These are phyloP conservation scores for Diplodia intermedia DNA, from an alignment of 2,329 filamentous ascomycete species.

Conservation along the genomic window DNA sequence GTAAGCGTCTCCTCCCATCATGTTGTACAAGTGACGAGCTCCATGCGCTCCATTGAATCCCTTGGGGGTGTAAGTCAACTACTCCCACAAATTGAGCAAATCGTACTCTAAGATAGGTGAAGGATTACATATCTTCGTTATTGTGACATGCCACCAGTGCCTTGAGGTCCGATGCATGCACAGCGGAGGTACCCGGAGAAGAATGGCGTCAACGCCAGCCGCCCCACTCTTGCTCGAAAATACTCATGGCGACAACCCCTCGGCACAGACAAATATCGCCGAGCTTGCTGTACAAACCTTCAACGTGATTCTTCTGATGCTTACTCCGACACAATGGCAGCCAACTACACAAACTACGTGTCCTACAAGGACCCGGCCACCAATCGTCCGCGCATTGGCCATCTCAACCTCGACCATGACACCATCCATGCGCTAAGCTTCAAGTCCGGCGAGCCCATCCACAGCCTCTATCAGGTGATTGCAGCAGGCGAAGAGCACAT, in stretches of 20 bases:
- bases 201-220: conserved; percentile 4
- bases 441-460: conserved; percentile 55
- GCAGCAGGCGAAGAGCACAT: conserved; percentile 48
- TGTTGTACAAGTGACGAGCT: too few relatives aligned
- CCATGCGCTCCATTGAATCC: too few relatives aligned
- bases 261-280: conserved; percentile 7
- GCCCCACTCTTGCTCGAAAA: conserved; percentile 10
- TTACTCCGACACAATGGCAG: not conserved
- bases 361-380: conserved; percentile 1
- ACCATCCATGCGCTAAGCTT: conserved; percentile 56
- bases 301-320: too few relatives aligned
- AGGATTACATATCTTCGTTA: too few relatives aligned
- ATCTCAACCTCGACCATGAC: conserved; percentile 48
- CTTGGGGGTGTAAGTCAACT: too few relatives aligned
- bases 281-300: not conserved
- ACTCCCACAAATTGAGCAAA: too few relatives aligned
- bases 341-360: conserved; percentile 1
- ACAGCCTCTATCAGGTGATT: conserved; percentile 61
- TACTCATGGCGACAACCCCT: too few relatives aligned
- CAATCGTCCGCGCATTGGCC: conserved; percentile 48
- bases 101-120: too few relatives aligned
- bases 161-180: too few relatives aligned
- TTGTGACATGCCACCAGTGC: too few relatives aligned
- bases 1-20: too few relatives aligned
- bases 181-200: not conserved